A percentile compares a stretch with the other conserved stretches of the same genome.
Conservation (phyloP, 2,329 filamentous ascomycete genomes). For the Aspergillus pseudoglaucus region DNA sequence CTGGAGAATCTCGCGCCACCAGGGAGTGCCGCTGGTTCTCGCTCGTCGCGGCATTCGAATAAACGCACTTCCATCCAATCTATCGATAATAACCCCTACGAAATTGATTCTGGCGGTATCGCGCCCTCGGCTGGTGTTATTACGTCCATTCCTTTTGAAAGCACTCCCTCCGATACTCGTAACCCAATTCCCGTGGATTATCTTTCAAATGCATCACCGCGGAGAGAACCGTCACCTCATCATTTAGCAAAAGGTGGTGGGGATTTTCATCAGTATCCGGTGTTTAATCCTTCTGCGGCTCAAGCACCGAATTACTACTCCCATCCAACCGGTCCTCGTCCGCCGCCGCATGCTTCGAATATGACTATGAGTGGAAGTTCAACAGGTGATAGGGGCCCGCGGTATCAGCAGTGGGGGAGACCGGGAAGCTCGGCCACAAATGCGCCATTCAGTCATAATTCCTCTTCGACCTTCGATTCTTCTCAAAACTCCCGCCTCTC, state of each 20-base stretch:
- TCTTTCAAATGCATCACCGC: conserved; percentile 54
- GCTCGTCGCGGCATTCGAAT: conserved; percentile 65
- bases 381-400: conserved; percentile 61
- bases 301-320: conserved; percentile 46
- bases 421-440: conserved; percentile 51
- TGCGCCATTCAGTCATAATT: conserved; percentile 49
- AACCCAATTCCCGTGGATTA: conserved; percentile 69
- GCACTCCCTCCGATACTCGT: conserved; percentile 56
- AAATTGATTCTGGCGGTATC: conserved; percentile 54
- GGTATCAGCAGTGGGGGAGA: conserved; percentile 71
- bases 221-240: conserved; percentile 71
- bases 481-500: conserved; percentile 51
- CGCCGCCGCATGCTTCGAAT: conserved; percentile 48
- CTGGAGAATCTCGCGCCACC: conserved; percentile 57
- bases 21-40: conserved; percentile 57
- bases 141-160: conserved; percentile 82
- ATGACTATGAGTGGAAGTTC: conserved; percentile 65
- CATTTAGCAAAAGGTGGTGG: conserved; percentile 69
- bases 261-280: conserved; percentile 88
- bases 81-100: conserved; percentile 57
- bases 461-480: conserved; percentile 51
- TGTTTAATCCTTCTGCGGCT: conserved; percentile 53
- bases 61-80: conserved; percentile 63
- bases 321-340: conserved; percentile 56
- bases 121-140: conserved; percentile 76